Evolutionary conservation across 345 rosid genomes (phyloP), one percentile per base, ranked within the genome.

Genomic region (Aurinia saxatilis): DNA sequence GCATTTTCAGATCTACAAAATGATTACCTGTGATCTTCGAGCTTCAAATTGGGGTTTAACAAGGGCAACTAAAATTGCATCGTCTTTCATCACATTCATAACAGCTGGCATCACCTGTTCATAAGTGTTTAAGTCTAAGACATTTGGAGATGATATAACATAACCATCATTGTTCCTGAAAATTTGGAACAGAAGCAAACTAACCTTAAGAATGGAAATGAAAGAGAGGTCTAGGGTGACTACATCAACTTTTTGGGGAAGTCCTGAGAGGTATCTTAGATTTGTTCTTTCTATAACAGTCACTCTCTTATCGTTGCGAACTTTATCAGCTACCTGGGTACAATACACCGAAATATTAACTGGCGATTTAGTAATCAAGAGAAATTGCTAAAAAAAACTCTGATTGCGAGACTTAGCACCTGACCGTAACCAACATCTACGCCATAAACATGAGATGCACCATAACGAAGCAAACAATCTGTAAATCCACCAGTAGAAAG

Each of bases 31-130:
- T 68, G 88, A 77, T 71, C 97, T 78, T 37, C 64, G 90, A 77
- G 97, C 99, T 80, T 90, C 96, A 57, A 90, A 93, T 47, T 90
- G 99, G 67, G 99, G 97, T 74, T 93, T 93, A 65, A 90, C 90
- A 50, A 85, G 65, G 50, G 92, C 86, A 25, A 93, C 79, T 66
- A 93, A 69, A 36, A 76, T 70, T 41, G 96, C 84, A 14, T 84
- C 87, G 54, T 79, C 89, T 71, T 83, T 84, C 97, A 93, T 93
- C 59, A 83, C 83, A 72, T 82, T 86, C 30, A 90, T 78, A 35
- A 90, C 81, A 13, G 95, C 90, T 67, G 96, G 96, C 92, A 87
- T 90, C 57, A 93, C 99, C 97, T 93, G 72, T 45, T 60, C 41
- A 37, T 34, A 18, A 34, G 53, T 12, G n/a, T 40, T 19, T 0